These are phyloP conservation scores for Lichtheimia ornata DNA, from an alignment of 371 early-diverging fungal genomes.

Conservation along the genomic window DNA sequence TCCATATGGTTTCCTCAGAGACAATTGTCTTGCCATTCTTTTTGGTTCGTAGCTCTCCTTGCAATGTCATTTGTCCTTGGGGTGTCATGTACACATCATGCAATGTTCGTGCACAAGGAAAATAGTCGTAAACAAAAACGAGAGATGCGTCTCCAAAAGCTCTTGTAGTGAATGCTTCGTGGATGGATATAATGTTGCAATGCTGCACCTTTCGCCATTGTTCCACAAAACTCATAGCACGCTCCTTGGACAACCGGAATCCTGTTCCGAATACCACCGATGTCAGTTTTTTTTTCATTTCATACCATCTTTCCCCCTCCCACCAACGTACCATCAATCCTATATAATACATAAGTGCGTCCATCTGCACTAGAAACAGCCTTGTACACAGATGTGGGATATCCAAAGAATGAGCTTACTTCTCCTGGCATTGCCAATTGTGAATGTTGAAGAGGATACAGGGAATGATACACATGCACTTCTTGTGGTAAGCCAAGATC, in stretches of 20 bases:
- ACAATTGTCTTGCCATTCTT: slow-evolving; percentile 32
- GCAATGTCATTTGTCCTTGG: slow-evolving; percentile 53
- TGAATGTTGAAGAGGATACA: slow-evolving; percentile 73
- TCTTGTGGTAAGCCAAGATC: slow-evolving; percentile 61
- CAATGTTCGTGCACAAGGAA: slow-evolving; percentile 83
- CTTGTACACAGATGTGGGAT: slow-evolving; percentile 83
- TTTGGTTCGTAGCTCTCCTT: slow-evolving; percentile 19
- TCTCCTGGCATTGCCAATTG: slow-evolving; percentile 4
- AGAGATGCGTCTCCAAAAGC: slow-evolving; percentile 91
- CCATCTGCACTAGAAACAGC: slow-evolving; percentile 85
- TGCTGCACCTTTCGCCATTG: slow-evolving; percentile 82
- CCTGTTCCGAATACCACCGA: neutral
- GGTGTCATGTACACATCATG: slow-evolving; percentile 67
- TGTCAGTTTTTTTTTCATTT: neutral
- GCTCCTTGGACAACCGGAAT: slow-evolving; percentile 76
- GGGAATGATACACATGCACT: slow-evolving; percentile 59
- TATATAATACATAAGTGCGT: slow-evolving; percentile 74
- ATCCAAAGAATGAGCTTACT: slow-evolving; percentile 60
- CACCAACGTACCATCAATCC: slow-evolving; percentile 68
- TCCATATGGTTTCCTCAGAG: slow-evolving; percentile 84
- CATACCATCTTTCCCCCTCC: neutral
- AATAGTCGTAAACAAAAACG: slow-evolving; percentile 88
- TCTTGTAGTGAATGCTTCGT: slow-evolving; percentile 94
- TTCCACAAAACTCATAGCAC: slow-evolving; percentile 82
- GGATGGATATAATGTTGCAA: slow-evolving; percentile 82